These are phyloP conservation scores for Pleurotus cornucopiae DNA, from an alignment of 768 basidiomycete species.

Conservation along the genomic window DNA sequence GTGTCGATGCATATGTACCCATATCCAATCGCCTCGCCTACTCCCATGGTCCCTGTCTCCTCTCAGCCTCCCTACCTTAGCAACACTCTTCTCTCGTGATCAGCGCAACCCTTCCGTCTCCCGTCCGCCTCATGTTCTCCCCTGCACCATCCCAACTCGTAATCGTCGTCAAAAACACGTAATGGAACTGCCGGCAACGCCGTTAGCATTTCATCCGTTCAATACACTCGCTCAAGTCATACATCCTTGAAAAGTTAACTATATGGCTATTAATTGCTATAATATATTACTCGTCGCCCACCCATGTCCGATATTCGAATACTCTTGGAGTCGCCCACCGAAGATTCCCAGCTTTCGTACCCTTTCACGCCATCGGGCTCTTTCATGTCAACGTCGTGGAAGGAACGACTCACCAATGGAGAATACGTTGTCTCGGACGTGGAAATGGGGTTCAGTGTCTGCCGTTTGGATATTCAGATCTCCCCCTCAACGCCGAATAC, in stretches of 20 bases:
- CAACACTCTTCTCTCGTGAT: conserved; percentile 1
- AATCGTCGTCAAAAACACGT: conserved; percentile 8
- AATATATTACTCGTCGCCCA: not conserved
- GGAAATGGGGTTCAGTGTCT: too few relatives aligned
- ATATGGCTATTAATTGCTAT: conserved; percentile 6
- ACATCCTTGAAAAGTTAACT: conserved; percentile 6
- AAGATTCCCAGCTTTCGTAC: not conserved
- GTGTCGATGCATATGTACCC: not conserved
- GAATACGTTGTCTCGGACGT: too few relatives aligned
- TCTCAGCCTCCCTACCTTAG: not conserved
- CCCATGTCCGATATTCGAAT: too few relatives aligned
- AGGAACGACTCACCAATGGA: too few relatives aligned
- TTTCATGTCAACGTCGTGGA: too few relatives aligned
- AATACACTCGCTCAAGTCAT: not conserved
- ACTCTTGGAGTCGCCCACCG: not conserved
- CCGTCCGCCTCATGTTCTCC: not conserved
- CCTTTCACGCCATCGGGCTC: too few relatives aligned
- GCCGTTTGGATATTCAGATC: too few relatives aligned
- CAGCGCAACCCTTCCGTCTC: not conserved
- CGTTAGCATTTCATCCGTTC: not conserved
- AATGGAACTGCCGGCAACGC: not conserved
- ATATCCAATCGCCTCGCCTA: conserved; percentile 1
- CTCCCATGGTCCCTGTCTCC: conserved; percentile 5
- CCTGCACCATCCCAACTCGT: conserved; percentile 2
- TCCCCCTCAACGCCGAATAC: too few relatives aligned